These are phyloP conservation scores for Solanum hybrid DNA, from an alignment of 305 asterid genomes.

Conservation along the genomic window DNA sequence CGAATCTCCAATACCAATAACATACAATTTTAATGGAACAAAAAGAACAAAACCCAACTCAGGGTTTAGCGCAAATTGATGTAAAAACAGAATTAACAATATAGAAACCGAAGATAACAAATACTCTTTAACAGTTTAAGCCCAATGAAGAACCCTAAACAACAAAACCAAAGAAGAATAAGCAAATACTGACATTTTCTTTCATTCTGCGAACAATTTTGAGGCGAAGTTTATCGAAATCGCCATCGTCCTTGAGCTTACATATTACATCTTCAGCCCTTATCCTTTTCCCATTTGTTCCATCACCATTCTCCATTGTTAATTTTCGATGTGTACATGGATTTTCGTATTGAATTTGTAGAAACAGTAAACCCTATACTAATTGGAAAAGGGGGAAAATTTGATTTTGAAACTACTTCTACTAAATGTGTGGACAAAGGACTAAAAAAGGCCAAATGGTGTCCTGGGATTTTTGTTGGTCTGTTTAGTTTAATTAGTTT, in stretches of 20 bases:
- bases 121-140: background rate
- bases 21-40: background rate
- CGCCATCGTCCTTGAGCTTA: slow-evolving; percentile 81
- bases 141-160: background rate
- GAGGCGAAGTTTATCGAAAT: slow-evolving; percentile 67
- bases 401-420: background rate
- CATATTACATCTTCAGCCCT: slow-evolving; percentile 51
- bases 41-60: background rate
- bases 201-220: slow-evolving; percentile 62
- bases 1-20: background rate
- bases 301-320: slow-evolving; percentile 27
- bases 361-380: background rate
- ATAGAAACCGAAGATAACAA: background rate
- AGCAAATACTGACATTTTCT: slow-evolving; percentile 43
- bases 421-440: background rate
- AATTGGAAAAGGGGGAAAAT: background rate
- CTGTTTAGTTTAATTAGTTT: too few species aligned
- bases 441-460: background rate
- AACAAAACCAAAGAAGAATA: background rate
- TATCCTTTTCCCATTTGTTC: slow-evolving; percentile 24
- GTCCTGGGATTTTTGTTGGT: background rate
- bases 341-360: background rate
- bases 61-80: background rate
- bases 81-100: background rate
- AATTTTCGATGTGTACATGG: background rate